phyloP scores from a whole-genome alignment of 2,329 filamentous ascomycete genomes.

The Phaeosphaeriaceae sp. region DNA sequence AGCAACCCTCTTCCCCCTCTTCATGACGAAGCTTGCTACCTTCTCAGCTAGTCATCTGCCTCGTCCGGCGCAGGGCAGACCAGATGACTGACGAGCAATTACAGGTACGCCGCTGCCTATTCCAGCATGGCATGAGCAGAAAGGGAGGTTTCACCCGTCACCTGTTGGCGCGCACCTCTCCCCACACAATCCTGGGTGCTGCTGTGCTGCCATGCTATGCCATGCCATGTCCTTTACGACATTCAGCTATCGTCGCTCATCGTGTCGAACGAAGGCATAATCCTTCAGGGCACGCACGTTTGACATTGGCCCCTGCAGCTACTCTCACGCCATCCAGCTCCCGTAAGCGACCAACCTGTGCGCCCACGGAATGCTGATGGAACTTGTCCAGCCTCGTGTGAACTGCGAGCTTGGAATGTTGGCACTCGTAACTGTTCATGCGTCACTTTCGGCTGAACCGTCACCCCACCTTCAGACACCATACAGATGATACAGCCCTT shows the following conservation, averaged over 20 bases:
- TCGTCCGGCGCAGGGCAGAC: conserved; percentile 39
- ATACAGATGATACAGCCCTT: background rate
- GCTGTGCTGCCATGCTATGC: conserved; percentile 5
- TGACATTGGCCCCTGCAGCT: conserved; percentile 42
- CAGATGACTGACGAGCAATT: conserved; percentile 41
- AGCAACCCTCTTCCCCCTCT: conserved; percentile 18
- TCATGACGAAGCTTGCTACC: conserved; percentile 33
- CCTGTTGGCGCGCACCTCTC: conserved; percentile 21
- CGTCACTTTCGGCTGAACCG: conserved; percentile 10
- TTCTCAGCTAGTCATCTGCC: conserved; percentile 34
- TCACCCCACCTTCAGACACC: conserved; percentile 19
- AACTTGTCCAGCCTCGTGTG: conserved; percentile 16
- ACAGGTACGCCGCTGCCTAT: conserved; percentile 38
- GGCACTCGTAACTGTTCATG: conserved; percentile 15
- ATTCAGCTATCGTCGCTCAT: conserved; percentile 24
- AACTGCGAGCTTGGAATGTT: conserved; percentile 14
- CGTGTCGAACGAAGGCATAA: conserved; percentile 24
- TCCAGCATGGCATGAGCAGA: conserved; percentile 20
- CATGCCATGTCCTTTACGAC: no score
- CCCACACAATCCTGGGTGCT: conserved; percentile 9
- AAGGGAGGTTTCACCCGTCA: conserved; percentile 40
- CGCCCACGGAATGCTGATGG: conserved; percentile 19
- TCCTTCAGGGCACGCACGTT: conserved; percentile 25
- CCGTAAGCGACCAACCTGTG: conserved; percentile 25
- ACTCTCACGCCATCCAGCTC: conserved; percentile 20